Conservation (phyloP, 2,329 filamentous ascomycete species). For the Tolypocladium cylindrosporum region DNA sequence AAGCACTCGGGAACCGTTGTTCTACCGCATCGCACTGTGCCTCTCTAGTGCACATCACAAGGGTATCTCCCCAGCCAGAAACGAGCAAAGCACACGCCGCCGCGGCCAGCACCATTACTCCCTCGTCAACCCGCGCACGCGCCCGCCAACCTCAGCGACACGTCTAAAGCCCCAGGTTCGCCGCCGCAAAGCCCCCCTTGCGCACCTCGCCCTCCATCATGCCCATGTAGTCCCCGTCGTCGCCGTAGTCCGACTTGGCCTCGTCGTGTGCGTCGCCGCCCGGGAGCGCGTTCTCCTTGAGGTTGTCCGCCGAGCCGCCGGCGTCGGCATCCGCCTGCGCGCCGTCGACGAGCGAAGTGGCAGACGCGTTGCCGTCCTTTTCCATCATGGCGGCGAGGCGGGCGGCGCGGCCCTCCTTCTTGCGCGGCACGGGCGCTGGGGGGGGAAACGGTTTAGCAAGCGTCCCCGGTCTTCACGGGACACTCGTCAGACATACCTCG, state of each 20-base stretch:
- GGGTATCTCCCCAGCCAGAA: background rate
- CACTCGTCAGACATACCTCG: constrained; percentile 48
- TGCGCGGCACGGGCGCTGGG: constrained; percentile 39
- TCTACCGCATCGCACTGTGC: background rate
- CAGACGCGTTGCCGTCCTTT: constrained; percentile 19
- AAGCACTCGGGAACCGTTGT: background rate
- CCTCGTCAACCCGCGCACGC: background rate
- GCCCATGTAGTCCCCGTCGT: background rate
- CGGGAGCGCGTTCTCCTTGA: background rate
- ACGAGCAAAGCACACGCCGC: background rate
- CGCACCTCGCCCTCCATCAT: constrained; percentile 1
- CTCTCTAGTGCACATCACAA: background rate
- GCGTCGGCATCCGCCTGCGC: background rate
- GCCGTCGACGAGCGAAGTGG: background rate
- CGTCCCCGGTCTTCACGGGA: background rate
- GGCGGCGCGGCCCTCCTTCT: constrained; percentile 46
- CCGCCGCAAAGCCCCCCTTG: background rate
- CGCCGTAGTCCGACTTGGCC: background rate
- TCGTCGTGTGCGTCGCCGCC: background rate
- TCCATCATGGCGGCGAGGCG: constrained; percentile 42
- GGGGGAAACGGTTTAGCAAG: constrained; percentile 4
- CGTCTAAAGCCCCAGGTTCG: background rate
- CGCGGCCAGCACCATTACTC: background rate
- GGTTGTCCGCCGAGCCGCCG: background rate
- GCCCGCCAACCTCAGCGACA: background rate